phyloP scores from a whole-genome alignment of 345 rosid species.

The Pseudoturritis turrita region DNA sequence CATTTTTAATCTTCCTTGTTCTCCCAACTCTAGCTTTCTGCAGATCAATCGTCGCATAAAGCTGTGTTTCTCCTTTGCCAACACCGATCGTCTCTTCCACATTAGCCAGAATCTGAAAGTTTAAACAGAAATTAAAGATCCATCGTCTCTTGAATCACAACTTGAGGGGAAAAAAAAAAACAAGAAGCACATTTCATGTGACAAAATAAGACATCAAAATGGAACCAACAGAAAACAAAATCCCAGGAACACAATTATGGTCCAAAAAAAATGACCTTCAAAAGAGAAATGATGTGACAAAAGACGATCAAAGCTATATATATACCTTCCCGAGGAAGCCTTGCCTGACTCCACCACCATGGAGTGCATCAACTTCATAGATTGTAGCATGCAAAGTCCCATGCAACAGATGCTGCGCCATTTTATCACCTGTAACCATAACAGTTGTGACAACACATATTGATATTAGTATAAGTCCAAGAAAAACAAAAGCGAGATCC shows the following conservation, averaged over 20 bases:
- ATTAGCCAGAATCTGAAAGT: slow-evolving; percentile 54
- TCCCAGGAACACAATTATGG: no score
- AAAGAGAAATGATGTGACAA: not conserved
- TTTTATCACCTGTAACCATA: slow-evolving; percentile 32
- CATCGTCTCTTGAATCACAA: not conserved
- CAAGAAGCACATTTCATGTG: not conserved
- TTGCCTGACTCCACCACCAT: slow-evolving; percentile 36
- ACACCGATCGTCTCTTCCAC: slow-evolving; percentile 75
- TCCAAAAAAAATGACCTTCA: not conserved
- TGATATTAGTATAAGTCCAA: not conserved
- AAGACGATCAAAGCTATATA: not conserved
- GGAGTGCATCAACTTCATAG: slow-evolving; percentile 76
- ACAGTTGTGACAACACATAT: not conserved
- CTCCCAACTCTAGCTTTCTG: slow-evolving; percentile 95
- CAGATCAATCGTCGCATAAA: slow-evolving; percentile 84
- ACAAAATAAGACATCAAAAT: not conserved
- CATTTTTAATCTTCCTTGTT: slow-evolving; percentile 67
- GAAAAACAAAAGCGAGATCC: not conserved
- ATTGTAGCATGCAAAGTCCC: slow-evolving; percentile 88
- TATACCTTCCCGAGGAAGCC: slow-evolving; percentile 74
- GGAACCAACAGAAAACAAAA: not conserved
- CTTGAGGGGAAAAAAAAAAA: not conserved
- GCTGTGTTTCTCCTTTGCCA: slow-evolving; percentile 70
- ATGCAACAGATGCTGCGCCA: slow-evolving; percentile 76
- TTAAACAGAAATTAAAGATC: not conserved